Conservation (phyloP, 2,329 filamentous ascomycete species). For the Penicillium sp. region DNA sequence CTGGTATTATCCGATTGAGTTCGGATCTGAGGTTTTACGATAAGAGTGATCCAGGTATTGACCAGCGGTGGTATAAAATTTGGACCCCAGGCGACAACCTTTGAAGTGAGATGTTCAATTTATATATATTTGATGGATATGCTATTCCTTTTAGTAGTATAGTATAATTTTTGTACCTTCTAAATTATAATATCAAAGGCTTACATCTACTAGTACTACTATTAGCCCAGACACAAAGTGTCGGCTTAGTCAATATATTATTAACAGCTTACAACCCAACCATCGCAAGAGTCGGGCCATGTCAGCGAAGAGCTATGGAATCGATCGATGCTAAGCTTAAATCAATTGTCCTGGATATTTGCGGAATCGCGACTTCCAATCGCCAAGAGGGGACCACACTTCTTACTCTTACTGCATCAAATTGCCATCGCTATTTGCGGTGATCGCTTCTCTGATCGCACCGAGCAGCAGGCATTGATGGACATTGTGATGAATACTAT, state of each 20-base stretch:
- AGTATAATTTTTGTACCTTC: too few species aligned
- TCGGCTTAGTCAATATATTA: conserved; percentile 30
- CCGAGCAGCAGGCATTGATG: conserved; percentile 16
- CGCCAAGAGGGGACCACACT: conserved; percentile 20
- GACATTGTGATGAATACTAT: conserved; percentile 12
- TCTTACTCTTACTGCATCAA: conserved; percentile 20
- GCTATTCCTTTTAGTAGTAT: neutral
- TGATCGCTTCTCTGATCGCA: conserved; percentile 12
- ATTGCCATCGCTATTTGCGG: conserved; percentile 18
- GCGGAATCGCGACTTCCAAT: conserved; percentile 26
- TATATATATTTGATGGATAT: too few species aligned
- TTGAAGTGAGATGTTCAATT: conserved; percentile 12
- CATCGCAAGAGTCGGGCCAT: conserved; percentile 28
- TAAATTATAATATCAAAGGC: too few species aligned
- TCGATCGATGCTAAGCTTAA: conserved; percentile 16
- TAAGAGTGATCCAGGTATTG: conserved; percentile 36
- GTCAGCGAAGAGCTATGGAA: conserved; percentile 11
- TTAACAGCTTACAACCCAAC: conserved; percentile 32
- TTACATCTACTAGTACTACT: too few species aligned
- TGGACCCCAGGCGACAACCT: conserved; percentile 43
- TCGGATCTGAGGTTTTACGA: conserved; percentile 51
- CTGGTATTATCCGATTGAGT: conserved; percentile 44
- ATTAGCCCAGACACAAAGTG: conserved; percentile 12
- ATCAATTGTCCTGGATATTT: conserved; percentile 20
- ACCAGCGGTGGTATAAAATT: conserved; percentile 41